Evolutionary conservation across 2,329 filamentous ascomycete genomes (phyloP), one percentile per base, ranked within the genome.

Genomic region (Cadophora sp.): DNA sequence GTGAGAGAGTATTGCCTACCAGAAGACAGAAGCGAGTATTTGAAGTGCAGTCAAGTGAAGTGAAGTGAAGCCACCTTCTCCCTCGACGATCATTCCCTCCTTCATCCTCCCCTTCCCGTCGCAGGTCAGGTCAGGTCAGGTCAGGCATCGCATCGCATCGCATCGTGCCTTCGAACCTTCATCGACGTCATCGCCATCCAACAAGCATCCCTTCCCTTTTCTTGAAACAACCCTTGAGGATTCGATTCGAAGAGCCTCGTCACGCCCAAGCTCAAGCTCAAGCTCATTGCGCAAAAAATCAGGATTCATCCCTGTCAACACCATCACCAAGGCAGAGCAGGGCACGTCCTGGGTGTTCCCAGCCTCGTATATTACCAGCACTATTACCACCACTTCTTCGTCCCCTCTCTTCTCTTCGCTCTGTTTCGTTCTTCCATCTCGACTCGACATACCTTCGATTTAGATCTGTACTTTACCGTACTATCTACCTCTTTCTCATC

Each of bases 281-380:
- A 20, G 59, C 59, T 36, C 45, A 43, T 59, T 43, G 55, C 55
- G 55, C 43, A 20, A 67, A 20, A 67, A 71, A 69, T 56, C 67
- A 69, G 58, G 70, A 69, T 64, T 65, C 47, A 70, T 61, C 70
- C 70, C 58, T 70, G 70, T 64, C 59, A 43, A 59, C 27, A 45
- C 14, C 55, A 59, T 24, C 36, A 45, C 53, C 30, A 41, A 30
- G 18, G 53, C 48, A 30, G 27, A 24, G 62, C 33, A 45, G 58
- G 56, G 45, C 50, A 64, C 51, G 55, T n/a, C 50, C 50, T 47
- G 56, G 9, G 50, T 27, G 45, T n/a, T 43, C 51, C 59, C 36
- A 45, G 30, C 61, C 47, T 51, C 48, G 22, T 41, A 55, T 48
- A 55, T 51, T 48, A 59, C 64, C 13, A 45, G 13, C 43, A 8